Evolutionary conservation across 176 grass and related monocot species (phyloP).

Genomic region (Puccinellia tenuiflora): DNA sequence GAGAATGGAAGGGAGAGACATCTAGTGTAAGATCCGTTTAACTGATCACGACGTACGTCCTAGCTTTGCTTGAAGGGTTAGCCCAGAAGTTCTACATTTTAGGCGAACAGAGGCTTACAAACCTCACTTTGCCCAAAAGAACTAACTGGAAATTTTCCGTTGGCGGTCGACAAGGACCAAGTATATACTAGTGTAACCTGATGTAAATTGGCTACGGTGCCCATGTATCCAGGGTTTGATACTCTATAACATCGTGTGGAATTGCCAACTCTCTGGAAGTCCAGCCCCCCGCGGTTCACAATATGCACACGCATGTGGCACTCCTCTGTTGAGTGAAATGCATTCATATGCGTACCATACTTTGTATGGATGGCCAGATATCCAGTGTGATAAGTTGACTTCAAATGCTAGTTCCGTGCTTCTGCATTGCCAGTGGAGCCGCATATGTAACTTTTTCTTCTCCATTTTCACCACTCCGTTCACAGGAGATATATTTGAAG

Average conservation of each 20-base stretch:
- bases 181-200: neutral
- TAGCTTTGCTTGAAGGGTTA: neutral
- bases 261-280: neutral
- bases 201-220: neutral
- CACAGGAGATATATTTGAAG: slow-evolving; percentile 50
- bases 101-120: neutral
- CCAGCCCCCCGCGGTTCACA: neutral
- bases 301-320: neutral
- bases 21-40: neutral
- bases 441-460: neutral
- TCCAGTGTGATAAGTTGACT: neutral
- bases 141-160: neutral
- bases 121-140: neutral
- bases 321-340: neutral
- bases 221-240: neutral
- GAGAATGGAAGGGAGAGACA: neutral
- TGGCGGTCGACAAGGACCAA: neutral
- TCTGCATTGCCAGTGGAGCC: neutral
- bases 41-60: neutral
- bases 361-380: neutral
- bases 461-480: slow-evolving; percentile 10
- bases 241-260: neutral
- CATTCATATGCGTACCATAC: neutral
- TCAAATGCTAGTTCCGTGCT: neutral
- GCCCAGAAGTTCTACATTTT: neutral